These are phyloP conservation scores for Helotiales sp. DNA, from an alignment of 2,329 filamentous ascomycete species.

Conservation along the genomic window DNA sequence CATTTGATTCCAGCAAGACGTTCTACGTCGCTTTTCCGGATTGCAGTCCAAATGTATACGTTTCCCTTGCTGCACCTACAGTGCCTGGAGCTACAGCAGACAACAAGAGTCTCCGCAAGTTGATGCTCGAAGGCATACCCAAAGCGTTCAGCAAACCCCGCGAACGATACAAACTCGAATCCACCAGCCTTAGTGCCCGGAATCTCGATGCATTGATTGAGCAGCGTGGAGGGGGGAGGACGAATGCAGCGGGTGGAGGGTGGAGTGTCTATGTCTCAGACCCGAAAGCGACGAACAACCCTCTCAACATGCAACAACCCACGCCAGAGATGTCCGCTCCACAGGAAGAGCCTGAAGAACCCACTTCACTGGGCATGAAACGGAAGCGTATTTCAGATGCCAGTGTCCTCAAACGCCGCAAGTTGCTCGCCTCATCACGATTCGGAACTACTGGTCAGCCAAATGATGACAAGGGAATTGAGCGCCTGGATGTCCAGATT, in stretches of 20 bases:
- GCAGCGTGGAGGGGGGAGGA: conserved; percentile 70
- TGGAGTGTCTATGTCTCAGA: conserved; percentile 78
- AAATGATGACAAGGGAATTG: conserved; percentile 64
- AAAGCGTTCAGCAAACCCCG: conserved; percentile 80
- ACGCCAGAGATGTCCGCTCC: conserved; percentile 49
- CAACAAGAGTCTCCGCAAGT: conserved; percentile 66
- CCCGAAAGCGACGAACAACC: conserved; percentile 48
- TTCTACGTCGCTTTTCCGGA: conserved; percentile 85
- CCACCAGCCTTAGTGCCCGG: conserved; percentile 71
- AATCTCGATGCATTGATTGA: conserved; percentile 73
- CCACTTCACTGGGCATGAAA: conserved; percentile 35
- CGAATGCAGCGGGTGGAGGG: conserved; percentile 74
- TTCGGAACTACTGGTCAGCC: conserved; percentile 68
- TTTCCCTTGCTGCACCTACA: conserved; percentile 55
- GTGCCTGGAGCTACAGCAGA: conserved; percentile 49
- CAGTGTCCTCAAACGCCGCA: conserved; percentile 60
- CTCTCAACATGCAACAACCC: conserved; percentile 53
- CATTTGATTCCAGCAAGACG: conserved; percentile 69
- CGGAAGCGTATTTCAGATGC: conserved; percentile 41
- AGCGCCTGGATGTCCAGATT: conserved; percentile 63
- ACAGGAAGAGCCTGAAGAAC: conserved; percentile 40
- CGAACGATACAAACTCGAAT: conserved; percentile 70
- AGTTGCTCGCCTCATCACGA: conserved; percentile 65
- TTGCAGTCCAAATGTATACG: conserved; percentile 76
- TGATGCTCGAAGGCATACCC: conserved; percentile 80